phyloP scores from a whole-genome alignment of 495 filamentous ascomycete genomes.

The Lasiosphaeris hirsuta region DNA sequence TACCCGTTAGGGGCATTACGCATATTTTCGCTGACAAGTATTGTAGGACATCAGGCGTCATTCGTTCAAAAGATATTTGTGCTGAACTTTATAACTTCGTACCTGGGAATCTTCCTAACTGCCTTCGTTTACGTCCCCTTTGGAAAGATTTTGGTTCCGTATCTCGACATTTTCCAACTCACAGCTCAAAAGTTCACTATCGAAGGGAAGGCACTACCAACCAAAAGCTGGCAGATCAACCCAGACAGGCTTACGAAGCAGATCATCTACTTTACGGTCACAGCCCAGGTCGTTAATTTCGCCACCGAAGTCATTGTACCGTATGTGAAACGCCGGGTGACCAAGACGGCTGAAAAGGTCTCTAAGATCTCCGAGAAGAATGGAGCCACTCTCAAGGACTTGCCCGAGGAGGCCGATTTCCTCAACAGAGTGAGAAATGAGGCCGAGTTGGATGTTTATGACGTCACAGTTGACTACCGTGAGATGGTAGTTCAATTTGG shows the following conservation, averaged over 20 bases:
- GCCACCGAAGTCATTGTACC: slow-evolving; percentile 85
- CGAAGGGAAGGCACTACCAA: slow-evolving; percentile 63
- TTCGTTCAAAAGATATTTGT: slow-evolving; percentile 90
- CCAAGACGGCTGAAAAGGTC: slow-evolving; percentile 70
- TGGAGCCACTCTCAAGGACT: slow-evolving; percentile 48
- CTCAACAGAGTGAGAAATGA: slow-evolving; percentile 78
- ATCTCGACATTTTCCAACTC: slow-evolving; percentile 81
- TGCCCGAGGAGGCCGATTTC: slow-evolving; percentile 72
- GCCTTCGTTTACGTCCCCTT: slow-evolving; percentile 98
- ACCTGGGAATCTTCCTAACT: slow-evolving; percentile 86
- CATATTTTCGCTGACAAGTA: slow-evolving; percentile 12
- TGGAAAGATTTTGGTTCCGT: slow-evolving; percentile 78
- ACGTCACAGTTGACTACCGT: slow-evolving; percentile 80
- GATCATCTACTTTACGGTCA: slow-evolving; percentile 95
- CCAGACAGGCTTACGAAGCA: slow-evolving; percentile 82
- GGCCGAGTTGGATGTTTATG: slow-evolving; percentile 80
- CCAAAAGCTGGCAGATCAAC: slow-evolving; percentile 76
- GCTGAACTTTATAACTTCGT: slow-evolving; percentile 96
- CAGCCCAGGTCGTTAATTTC: slow-evolving; percentile 87
- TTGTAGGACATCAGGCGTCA: slow-evolving; percentile 63
- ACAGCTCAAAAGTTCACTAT: slow-evolving; percentile 72
- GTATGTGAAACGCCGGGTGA: slow-evolving; percentile 69
- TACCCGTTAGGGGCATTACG: not conserved
- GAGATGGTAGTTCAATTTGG: slow-evolving; percentile 93
- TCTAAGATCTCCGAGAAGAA: slow-evolving; percentile 50